These are phyloP conservation scores for Bathelium albidoporum DNA, from an alignment of 495 filamentous ascomycete genomes.

Conservation along the genomic window DNA sequence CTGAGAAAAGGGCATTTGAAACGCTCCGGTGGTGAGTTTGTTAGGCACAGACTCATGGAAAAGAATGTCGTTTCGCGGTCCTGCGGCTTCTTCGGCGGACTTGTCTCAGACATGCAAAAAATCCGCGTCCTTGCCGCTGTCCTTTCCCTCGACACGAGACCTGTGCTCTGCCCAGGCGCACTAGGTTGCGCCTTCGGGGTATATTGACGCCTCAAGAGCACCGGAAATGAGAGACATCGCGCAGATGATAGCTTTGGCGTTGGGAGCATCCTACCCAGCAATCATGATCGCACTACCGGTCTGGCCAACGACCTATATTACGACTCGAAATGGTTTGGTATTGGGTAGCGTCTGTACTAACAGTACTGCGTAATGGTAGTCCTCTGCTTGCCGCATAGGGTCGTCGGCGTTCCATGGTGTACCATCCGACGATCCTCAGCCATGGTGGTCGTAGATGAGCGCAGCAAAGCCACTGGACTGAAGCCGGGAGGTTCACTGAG, in stretches of 20 bases:
- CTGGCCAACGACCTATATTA: not conserved
- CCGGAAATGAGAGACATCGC: not conserved
- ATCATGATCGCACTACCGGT: not conserved
- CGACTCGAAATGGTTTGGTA: not conserved
- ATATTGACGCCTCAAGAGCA: not conserved
- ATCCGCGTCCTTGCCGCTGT: not conserved
- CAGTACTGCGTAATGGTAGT: not conserved
- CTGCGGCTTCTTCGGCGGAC: not conserved
- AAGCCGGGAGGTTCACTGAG: not conserved
- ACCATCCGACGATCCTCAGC: not conserved
- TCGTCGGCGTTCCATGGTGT: not conserved
- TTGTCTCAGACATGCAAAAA: not conserved
- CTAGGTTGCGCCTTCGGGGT: not conserved
- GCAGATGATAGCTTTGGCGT: not conserved
- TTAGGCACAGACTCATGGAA: not conserved
- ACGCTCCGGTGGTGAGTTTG: constrained; percentile 5
- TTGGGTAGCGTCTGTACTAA: not conserved
- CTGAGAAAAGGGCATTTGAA: constrained; percentile 5
- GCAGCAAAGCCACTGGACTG: not conserved
- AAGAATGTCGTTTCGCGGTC: not conserved
- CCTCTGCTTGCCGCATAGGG: not conserved
- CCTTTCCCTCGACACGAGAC: not conserved
- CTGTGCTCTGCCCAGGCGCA: not conserved
- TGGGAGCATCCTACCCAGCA: not conserved
- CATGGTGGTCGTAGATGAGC: not conserved